These are phyloP conservation scores for Neopestalotiopsis rosae DNA, from an alignment of 2,329 filamentous ascomycete genomes.

Conservation along the genomic window DNA sequence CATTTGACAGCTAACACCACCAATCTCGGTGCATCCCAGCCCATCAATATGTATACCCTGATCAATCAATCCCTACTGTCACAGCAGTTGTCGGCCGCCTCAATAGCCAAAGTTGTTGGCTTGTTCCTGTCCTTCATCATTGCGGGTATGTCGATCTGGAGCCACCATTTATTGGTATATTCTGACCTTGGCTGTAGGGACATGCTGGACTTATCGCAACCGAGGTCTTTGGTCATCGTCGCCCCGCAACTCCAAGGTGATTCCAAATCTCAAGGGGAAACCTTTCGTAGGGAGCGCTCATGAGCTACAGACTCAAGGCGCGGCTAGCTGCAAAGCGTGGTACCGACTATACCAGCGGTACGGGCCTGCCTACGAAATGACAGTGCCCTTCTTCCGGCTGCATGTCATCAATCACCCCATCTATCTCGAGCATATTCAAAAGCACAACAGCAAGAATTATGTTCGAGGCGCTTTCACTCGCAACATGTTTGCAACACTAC, in stretches of 20 bases:
- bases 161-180: not conserved
- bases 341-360: not conserved
- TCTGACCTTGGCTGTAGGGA: not conserved
- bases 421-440: conserved; percentile 1
- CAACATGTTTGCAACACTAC: not conserved
- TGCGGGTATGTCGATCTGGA: not conserved
- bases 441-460: not conserved
- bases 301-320: not conserved
- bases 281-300: not conserved
- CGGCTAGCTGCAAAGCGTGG: not conserved
- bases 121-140: not conserved
- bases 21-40: too few species aligned
- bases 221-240: not conserved
- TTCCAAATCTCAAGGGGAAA: not conserved
- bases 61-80: too few species aligned
- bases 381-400: not conserved
- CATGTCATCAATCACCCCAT: not conserved
- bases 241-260: not conserved
- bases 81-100: too few species aligned
- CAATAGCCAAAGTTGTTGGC: not conserved
- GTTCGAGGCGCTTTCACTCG: conserved; percentile 1
- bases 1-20: too few species aligned
- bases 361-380: conserved; percentile 1
- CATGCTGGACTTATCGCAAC: not conserved
- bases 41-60: too few species aligned